Evolutionary conservation across 352 stramenopile species (phyloP).

Genomic region (Phytopythium helicoides): DNA sequence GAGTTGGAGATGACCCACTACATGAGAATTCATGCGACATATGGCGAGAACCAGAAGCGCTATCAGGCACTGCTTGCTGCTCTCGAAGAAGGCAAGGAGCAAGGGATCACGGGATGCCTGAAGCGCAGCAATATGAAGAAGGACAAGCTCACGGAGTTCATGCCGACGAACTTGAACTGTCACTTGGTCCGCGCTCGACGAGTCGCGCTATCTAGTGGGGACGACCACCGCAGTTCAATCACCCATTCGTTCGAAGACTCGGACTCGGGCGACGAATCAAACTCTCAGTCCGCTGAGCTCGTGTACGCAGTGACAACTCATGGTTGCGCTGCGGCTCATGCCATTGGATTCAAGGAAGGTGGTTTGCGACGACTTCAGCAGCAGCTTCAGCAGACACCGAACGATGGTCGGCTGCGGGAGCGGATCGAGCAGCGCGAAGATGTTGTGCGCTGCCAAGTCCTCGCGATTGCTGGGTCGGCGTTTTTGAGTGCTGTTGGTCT

Average conservation of each 20-base stretch:
- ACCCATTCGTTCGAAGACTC: slow-evolving; percentile 36
- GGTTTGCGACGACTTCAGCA: slow-evolving; percentile 62
- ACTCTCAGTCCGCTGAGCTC: slow-evolving; percentile 24
- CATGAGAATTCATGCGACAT: slow-evolving; percentile 53
- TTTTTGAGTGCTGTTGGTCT: slow-evolving; percentile 74
- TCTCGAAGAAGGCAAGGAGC: slow-evolving; percentile 74
- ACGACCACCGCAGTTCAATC: slow-evolving; percentile 21
- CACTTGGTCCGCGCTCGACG: slow-evolving; percentile 71
- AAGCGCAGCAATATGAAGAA: slow-evolving; percentile 89
- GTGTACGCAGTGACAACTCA: slow-evolving; percentile 79
- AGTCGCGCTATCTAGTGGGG: slow-evolving; percentile 41
- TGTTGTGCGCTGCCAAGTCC: slow-evolving; percentile 71
- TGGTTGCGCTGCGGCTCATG: slow-evolving; percentile 74
- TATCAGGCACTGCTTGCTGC: slow-evolving; percentile 64
- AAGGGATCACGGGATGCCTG: slow-evolving; percentile 77
- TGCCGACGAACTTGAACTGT: slow-evolving; percentile 85
- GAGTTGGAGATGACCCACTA: slow-evolving; percentile 61
- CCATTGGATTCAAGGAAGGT: slow-evolving; percentile 83
- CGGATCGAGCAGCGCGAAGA: slow-evolving; percentile 80
- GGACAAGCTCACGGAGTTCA: slow-evolving; percentile 80
- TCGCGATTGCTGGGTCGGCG: slow-evolving; percentile 66
- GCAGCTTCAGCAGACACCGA: slow-evolving; percentile 35
- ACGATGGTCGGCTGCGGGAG: slow-evolving; percentile 49
- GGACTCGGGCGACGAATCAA: slow-evolving; percentile 28
- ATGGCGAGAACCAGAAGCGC: slow-evolving; percentile 66